Conservation (phyloP, 139 green algal genomes). For the Picochlorum sp. region DNA sequence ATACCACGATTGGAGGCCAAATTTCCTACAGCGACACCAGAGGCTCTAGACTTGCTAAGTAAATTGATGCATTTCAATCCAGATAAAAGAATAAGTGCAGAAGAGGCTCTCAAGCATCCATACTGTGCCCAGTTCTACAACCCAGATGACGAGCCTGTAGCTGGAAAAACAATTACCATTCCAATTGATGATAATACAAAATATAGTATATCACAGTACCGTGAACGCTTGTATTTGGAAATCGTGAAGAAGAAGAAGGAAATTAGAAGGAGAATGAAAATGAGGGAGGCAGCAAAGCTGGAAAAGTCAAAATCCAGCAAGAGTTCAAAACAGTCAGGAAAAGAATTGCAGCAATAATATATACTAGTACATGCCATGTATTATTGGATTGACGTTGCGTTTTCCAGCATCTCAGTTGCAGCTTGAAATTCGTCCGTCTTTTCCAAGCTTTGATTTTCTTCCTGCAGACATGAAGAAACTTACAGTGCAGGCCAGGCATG, state of each 20-base stretch:
- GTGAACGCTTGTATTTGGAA: conserved; percentile 78
- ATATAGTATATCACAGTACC: conserved; percentile 53
- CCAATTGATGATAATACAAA: conserved; percentile 93
- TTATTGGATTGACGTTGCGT: no score
- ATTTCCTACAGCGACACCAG: conserved; percentile 65
- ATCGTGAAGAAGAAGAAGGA: conserved; percentile 84
- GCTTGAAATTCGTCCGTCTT: neutral
- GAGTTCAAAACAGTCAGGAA: neutral
- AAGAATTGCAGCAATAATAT: no score
- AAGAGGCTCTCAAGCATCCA: conserved; percentile 84
- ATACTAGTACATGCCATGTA: no score
- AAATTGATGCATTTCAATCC: conserved; percentile 76
- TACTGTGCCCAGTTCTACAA: conserved; percentile 95
- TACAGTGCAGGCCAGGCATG: no score
- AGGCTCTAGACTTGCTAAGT: conserved; percentile 78
- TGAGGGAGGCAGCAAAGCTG: conserved; percentile 36
- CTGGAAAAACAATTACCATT: conserved; percentile 63
- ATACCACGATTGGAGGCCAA: conserved; percentile 49
- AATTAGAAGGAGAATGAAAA: conserved; percentile 45
- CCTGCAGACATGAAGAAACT: no score
- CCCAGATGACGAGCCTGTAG: conserved; percentile 67
- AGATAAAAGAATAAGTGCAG: conserved; percentile 73
- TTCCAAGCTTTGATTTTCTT: neutral
- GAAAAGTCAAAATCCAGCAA: neutral
- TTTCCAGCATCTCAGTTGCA: no score